Evolutionary conservation across 176 grass and related monocot species (phyloP).

Genomic region (Aegilops umbellulata): DNA sequence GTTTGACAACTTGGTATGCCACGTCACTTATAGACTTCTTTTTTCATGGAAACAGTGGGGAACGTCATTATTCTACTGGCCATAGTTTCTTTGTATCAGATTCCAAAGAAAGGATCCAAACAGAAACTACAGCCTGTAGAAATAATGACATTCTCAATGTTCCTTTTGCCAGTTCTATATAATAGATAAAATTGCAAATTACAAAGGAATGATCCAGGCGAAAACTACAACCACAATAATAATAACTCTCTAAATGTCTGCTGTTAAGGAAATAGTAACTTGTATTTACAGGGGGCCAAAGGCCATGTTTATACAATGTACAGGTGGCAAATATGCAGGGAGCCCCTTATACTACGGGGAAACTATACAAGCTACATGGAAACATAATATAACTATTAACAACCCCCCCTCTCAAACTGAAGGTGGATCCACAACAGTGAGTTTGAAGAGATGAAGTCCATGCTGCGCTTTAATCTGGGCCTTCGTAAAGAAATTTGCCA

Average conservation of each 20-base stretch:
- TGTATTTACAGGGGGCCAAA: neutral
- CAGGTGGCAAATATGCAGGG: too few relatives aligned
- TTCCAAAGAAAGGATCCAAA: neutral
- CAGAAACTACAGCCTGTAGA: neutral
- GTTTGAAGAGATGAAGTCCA: too few relatives aligned
- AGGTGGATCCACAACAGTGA: too few relatives aligned
- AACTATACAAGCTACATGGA: too few relatives aligned
- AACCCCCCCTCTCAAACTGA: too few relatives aligned
- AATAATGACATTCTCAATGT: neutral
- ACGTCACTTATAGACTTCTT: neutral
- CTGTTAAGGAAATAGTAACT: neutral
- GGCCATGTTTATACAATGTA: too few relatives aligned
- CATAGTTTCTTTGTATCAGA: neutral
- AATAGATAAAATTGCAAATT: neutral
- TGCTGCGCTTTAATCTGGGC: too few relatives aligned
- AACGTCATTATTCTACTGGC: neutral
- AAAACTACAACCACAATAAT: neutral
- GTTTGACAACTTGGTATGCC: constrained; percentile 76
- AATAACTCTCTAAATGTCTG: neutral
- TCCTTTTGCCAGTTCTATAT: neutral
- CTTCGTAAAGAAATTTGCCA: too few relatives aligned
- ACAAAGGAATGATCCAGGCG: neutral
- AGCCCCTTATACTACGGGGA: too few relatives aligned
- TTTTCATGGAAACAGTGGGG: neutral
- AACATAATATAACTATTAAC: too few relatives aligned